Conservation (phyloP, 139 green algal genomes). For the Deuterostichococcus epilithicus region DNA sequence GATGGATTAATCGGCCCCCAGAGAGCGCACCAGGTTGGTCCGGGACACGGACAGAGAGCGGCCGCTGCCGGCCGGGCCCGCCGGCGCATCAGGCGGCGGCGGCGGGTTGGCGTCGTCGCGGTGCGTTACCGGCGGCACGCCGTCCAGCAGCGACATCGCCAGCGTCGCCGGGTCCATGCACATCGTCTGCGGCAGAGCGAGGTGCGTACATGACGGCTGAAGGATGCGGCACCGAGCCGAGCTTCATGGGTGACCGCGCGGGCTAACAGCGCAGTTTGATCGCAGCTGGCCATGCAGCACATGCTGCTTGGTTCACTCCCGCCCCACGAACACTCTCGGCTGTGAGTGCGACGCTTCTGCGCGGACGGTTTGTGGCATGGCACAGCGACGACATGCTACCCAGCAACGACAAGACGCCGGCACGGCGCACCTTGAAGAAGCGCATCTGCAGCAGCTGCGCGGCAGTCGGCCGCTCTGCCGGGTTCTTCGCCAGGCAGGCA, state of each 20-base stretch:
- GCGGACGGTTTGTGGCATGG: no score
- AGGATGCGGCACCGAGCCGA: no score
- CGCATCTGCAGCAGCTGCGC: constrained; percentile 60
- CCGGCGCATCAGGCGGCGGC: not conserved
- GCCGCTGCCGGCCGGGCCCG: not conserved
- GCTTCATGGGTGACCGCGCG: no score
- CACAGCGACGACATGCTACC: no score
- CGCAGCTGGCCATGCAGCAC: no score
- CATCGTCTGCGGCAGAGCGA: not conserved
- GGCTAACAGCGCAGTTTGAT: no score
- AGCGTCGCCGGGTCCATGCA: not conserved
- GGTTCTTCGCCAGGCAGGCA: constrained; percentile 65
- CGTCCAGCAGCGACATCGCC: not conserved
- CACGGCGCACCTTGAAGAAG: constrained; percentile 56
- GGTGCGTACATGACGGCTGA: no score
- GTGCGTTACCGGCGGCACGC: not conserved
- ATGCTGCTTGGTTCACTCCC: no score
- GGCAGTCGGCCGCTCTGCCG: constrained; percentile 50
- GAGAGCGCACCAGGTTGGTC: not conserved
- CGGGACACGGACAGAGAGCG: not conserved
- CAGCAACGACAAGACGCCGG: no score
- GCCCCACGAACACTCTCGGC: no score
- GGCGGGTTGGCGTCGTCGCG: not conserved
- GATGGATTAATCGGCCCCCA: no score
- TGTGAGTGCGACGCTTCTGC: no score